Percentiles rank a stretch among this genome's conserved stretches.
Conservation (phyloP, 1,139 yeast species). For the Candida pseudoviswanathii region DNA sequence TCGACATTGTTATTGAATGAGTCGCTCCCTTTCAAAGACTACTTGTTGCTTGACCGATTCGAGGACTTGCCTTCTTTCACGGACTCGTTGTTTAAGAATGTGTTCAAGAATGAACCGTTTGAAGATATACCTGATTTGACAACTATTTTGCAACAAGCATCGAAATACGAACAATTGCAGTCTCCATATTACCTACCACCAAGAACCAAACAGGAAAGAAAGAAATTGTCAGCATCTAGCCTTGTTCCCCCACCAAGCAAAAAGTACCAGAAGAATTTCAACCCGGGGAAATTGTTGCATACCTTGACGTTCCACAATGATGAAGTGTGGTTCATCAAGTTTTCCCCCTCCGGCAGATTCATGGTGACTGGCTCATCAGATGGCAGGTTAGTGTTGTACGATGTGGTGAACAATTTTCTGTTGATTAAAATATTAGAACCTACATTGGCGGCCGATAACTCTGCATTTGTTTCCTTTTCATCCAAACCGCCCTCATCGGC, state of each 20-base stretch:
- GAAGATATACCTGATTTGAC: conserved; percentile 26
- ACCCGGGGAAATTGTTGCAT: conserved; percentile 24
- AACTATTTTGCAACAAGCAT: conserved; percentile 31
- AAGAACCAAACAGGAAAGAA: conserved; percentile 19
- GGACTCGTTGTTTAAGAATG: conserved; percentile 10
- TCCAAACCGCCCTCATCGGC: conserved; percentile 20
- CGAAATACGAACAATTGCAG: conserved; percentile 28
- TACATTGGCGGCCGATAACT: conserved; percentile 31
- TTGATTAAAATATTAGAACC: conserved; percentile 39
- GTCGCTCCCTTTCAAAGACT: background rate
- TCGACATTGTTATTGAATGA: conserved; percentile 24
- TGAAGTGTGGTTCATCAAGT: conserved; percentile 84
- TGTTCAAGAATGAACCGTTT: conserved; percentile 12
- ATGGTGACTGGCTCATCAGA: conserved; percentile 81
- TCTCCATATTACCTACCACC: conserved; percentile 41
- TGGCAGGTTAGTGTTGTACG: conserved; percentile 65
- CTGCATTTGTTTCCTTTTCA: conserved; percentile 29
- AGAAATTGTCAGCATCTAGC: conserved; percentile 2
- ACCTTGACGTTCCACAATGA: conserved; percentile 57
- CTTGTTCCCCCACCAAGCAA: background rate
- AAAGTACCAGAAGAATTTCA: conserved; percentile 10
- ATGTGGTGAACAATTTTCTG: conserved; percentile 56
- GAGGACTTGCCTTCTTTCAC: conserved; percentile 6
- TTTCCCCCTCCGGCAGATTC: conserved; percentile 74
- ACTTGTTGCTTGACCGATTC: background rate